phyloP scores from a whole-genome alignment of 2,329 filamentous ascomycete species.

The Ophiocordyceps camponoti-rufipedis region DNA sequence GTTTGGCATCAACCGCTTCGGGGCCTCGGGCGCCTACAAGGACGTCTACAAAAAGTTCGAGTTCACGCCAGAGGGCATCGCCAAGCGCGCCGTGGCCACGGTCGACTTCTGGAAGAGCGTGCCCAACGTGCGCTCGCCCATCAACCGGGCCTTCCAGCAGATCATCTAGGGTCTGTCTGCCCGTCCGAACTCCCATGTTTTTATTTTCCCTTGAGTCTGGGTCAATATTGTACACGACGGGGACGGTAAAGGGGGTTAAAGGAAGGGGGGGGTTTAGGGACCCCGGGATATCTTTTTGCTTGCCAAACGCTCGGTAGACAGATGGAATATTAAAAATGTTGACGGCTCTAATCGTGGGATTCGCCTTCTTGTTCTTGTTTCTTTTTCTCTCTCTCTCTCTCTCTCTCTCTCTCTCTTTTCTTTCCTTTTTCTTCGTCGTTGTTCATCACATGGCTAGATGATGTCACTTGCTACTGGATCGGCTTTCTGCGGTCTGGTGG shows the following conservation, averaged over 20 bases:
- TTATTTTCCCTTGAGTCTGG: neutral
- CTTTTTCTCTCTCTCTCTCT: neutral
- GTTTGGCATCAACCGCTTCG: slow-evolving; percentile 97
- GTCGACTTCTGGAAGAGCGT: slow-evolving; percentile 95
- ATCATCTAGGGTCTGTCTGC: slow-evolving; percentile 49
- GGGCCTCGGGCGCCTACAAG: slow-evolving; percentile 93
- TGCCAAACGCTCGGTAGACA: slow-evolving; percentile 1
- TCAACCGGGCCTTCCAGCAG: slow-evolving; percentile 97
- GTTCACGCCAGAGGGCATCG: slow-evolving; percentile 91
- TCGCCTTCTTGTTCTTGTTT: neutral
- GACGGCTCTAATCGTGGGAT: neutral
- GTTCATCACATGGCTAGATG: too few species aligned
- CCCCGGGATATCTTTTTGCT: slow-evolving; percentile 1
- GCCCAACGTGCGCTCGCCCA: slow-evolving; percentile 74
- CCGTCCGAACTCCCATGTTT: neutral
- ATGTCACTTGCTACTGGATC: slow-evolving; percentile 2
- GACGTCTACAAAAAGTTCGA: slow-evolving; percentile 99
- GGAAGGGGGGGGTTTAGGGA: neutral
- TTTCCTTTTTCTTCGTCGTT: neutral
- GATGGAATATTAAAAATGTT: neutral
- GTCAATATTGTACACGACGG: neutral
- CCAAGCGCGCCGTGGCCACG: slow-evolving; percentile 84
- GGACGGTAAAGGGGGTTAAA: neutral
- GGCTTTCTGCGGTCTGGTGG: slow-evolving; percentile 9
- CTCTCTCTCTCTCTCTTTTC: neutral